Evolutionary conservation across 2,329 filamentous ascomycete species (phyloP), one percentile per base, ranked within the genome.

Genomic region (Kalaharituber pfeilii): DNA sequence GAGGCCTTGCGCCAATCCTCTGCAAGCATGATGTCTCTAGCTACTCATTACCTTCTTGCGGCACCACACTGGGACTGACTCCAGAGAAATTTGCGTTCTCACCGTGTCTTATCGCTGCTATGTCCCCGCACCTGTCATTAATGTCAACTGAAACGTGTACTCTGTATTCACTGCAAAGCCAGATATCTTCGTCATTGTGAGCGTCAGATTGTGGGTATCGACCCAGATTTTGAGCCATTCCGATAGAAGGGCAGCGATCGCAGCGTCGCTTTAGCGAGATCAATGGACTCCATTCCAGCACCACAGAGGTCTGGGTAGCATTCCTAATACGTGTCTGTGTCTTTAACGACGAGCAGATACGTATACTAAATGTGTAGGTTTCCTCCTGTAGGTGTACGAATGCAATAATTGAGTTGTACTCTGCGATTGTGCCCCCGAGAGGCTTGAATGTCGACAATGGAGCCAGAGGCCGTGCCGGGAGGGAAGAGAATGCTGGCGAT

Each of bases 261-360:
- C 58, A 96, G 76, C 66, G 91, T 86, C 60, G 91, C 87, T 4
- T 88, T 96, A 22, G 88, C 91, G 50, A 95, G 80, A 64, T 89
- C 78, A 66, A 98, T 84, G 89, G 86, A 60, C 96, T 89, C 91
- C 91, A 98, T 71, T 96, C 91, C 52, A 98, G 83, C 33, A 98
- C 91, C 47, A 96, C 83, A 26, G 86, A 93, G n/a, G 91, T 98
- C 70, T 98, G 91, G 1, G 91, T 98, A 53, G 89, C 88, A 75
- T 96, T 98, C 70, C 87, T 84, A 69, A 91, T 93, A 65, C 87
- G 85, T 30, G 98, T 79, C 51, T 84, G 70, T 6, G 91, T 91
- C 1, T 82, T 73, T 24, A 77, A 71, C 28, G 91, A 91, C 55
- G 86, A 81, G 57, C 78, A 74, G 61, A 84, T 79, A 63, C 91